A percentile compares a stretch with the other conserved stretches of the same genome.
Evolutionary conservation across 768 basidiomycete genomes (phyloP).

Genomic region (Albatrellus ellisii): DNA sequence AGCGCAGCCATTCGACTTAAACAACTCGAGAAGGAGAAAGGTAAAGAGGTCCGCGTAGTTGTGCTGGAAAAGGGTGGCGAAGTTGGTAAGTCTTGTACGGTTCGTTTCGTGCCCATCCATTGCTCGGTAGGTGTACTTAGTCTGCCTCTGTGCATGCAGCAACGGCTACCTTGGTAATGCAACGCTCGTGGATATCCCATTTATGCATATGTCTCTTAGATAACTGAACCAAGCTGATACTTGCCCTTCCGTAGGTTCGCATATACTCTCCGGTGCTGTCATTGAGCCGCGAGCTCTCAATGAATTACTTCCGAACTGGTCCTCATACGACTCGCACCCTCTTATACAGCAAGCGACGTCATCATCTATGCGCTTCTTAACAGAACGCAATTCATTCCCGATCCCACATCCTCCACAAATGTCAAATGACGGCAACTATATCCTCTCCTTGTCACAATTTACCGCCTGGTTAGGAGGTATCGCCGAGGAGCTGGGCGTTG

Average conservation of each 20-base stretch:
- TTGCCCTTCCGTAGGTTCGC: constrained; percentile 52
- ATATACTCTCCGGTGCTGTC: constrained; percentile 92
- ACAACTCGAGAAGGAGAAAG: constrained; percentile 75
- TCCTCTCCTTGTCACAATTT: constrained; percentile 79
- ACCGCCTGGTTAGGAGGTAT: constrained; percentile 81
- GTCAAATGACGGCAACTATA: constrained; percentile 89
- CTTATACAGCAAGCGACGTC: constrained; percentile 68
- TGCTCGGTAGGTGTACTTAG: not conserved
- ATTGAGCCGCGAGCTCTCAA: constrained; percentile 86
- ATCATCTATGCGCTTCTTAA: constrained; percentile 80
- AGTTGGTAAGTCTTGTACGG: constrained; percentile 49
- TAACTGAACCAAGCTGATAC: too few relatives aligned
- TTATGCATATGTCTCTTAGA: too few relatives aligned
- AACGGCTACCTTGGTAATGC: too few relatives aligned
- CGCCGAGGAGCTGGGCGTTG: constrained; percentile 81
- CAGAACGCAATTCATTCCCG: constrained; percentile 51
- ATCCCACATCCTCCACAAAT: constrained; percentile 97
- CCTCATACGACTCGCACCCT: constrained; percentile 51
- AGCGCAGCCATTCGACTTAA: constrained; percentile 93
- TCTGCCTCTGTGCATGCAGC: not conserved
- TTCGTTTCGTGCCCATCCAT: not conserved
- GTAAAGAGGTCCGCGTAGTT: constrained; percentile 77
- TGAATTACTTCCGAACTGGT: constrained; percentile 85
- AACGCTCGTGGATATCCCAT: too few relatives aligned
- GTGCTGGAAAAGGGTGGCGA: constrained; percentile 93